A percentile compares a stretch with the other conserved stretches of the same genome.
Evolutionary conservation across 192 early-diverging fungal genomes (phyloP).

Genomic region (Dissophora ornata): DNA sequence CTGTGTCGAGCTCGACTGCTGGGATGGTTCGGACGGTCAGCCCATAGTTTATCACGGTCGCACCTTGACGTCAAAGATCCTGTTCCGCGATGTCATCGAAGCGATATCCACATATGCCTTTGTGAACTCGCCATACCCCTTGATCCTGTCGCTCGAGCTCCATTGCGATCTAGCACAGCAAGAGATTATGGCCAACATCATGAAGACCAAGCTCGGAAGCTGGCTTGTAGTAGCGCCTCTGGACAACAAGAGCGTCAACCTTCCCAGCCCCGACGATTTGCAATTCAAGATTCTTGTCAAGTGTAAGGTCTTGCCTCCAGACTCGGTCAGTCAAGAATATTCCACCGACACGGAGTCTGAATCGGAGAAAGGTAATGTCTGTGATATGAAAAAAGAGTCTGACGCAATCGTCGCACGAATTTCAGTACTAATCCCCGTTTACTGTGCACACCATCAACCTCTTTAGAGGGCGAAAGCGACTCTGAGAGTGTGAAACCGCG

Average conservation of each 20-base stretch:
- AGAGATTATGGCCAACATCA: slow-evolving; percentile 75
- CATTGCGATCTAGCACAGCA: slow-evolving; percentile 85
- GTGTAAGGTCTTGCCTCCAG: slow-evolving; percentile 58
- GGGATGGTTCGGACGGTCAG: slow-evolving; percentile 83
- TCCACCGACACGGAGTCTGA: slow-evolving; percentile 57
- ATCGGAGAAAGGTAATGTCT: slow-evolving; percentile 43
- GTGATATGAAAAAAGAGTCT: not conserved
- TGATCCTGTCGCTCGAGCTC: slow-evolving; percentile 87
- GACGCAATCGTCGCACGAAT: too few species aligned
- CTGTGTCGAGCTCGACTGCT: slow-evolving; percentile 94
- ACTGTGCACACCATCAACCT: too few species aligned
- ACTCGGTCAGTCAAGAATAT: slow-evolving; percentile 20
- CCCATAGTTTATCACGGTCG: slow-evolving; percentile 88
- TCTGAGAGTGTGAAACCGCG: slow-evolving; percentile 28
- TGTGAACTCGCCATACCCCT: slow-evolving; percentile 80
- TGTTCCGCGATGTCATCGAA: slow-evolving; percentile 85
- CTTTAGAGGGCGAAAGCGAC: slow-evolving; percentile 52
- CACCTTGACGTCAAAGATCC: slow-evolving; percentile 84
- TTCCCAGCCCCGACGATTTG: slow-evolving; percentile 81
- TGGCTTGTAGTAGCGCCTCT: slow-evolving; percentile 66
- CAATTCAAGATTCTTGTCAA: slow-evolving; percentile 82
- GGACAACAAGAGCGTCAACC: slow-evolving; percentile 38
- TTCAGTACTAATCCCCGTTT: too few species aligned
- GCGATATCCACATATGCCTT: slow-evolving; percentile 91
- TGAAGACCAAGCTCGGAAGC: slow-evolving; percentile 76